A percentile compares a stretch with the other conserved stretches of the same genome.
These are phyloP conservation scores for Puccinia triticina DNA, from an alignment of 1,284 basidiomycete genomes.

Conservation along the genomic window DNA sequence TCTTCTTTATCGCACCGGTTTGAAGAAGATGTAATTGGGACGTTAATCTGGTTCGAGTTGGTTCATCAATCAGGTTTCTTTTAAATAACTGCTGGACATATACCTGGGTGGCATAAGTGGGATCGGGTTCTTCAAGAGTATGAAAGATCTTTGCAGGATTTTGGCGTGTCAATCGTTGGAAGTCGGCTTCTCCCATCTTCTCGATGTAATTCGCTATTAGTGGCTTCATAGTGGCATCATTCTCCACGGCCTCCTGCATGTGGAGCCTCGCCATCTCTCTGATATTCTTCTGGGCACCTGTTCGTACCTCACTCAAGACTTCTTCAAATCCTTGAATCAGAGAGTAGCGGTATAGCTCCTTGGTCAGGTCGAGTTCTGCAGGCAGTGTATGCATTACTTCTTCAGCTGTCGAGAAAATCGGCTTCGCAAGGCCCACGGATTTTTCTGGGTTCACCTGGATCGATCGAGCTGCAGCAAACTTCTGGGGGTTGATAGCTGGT, in stretches of 20 bases:
- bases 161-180: not conserved
- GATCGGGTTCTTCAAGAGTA: not conserved
- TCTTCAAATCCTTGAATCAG: not conserved
- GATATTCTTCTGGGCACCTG: not conserved
- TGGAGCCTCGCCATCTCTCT: not conserved
- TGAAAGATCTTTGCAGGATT: not conserved
- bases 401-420: not conserved
- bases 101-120: no score
- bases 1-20: no score
- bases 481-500: not conserved
- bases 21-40: no score
- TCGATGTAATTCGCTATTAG: not conserved
- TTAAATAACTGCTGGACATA: not conserved
- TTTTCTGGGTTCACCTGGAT: not conserved
- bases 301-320: no score
- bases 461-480: not conserved
- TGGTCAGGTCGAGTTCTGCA: not conserved
- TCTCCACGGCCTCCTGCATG: not conserved
- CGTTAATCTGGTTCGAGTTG: not conserved
- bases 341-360: constrained; percentile 10
- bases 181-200: constrained; percentile 14
- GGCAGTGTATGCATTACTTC: constrained; percentile 7
- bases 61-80: not conserved
- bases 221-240: not conserved
- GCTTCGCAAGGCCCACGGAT: not conserved